These are phyloP conservation scores for Tieghemiomyces parasiticus DNA, from an alignment of 192 early-diverging fungal genomes.

Conservation along the genomic window DNA sequence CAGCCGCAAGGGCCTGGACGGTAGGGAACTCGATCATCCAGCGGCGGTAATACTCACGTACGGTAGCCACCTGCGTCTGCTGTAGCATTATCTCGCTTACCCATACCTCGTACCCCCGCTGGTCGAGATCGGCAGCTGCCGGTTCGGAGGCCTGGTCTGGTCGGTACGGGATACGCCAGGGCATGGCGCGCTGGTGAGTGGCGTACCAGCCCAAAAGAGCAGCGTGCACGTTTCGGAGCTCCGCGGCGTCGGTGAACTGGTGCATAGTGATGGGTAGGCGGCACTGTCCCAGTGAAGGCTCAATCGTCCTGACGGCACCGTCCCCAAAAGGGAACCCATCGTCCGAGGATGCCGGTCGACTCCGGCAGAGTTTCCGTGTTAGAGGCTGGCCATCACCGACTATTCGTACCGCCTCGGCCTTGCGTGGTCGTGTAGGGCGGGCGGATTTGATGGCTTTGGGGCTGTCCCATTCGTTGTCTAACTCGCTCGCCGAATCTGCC, in stretches of 20 bases:
- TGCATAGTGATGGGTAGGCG: neutral
- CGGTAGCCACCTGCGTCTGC: slow-evolving; percentile 61
- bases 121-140: slow-evolving; percentile 19
- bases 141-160: too few species aligned
- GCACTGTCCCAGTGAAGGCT: too few species aligned
- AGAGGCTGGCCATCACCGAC: too few species aligned
- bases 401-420: too few species aligned
- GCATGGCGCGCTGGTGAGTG: slow-evolving; percentile 36
- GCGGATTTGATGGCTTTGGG: too few species aligned
- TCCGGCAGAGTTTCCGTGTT: too few species aligned
- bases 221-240: slow-evolving; percentile 15
- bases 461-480: too few species aligned
- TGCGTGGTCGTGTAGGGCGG: too few species aligned
- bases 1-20: slow-evolving; percentile 42
- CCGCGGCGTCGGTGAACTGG: neutral
- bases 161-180: slow-evolving; percentile 40
- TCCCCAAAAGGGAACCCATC: too few species aligned
- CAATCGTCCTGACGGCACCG: too few species aligned
- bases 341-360: too few species aligned
- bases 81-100: slow-evolving; percentile 77
- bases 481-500: too few species aligned
- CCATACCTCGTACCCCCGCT: slow-evolving; percentile 60
- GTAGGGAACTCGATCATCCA: slow-evolving; percentile 64
- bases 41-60: slow-evolving; percentile 45
- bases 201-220: slow-evolving; percentile 48